Conservation (phyloP, 1,139 yeast species). For the Ogataea hybrid region DNA sequence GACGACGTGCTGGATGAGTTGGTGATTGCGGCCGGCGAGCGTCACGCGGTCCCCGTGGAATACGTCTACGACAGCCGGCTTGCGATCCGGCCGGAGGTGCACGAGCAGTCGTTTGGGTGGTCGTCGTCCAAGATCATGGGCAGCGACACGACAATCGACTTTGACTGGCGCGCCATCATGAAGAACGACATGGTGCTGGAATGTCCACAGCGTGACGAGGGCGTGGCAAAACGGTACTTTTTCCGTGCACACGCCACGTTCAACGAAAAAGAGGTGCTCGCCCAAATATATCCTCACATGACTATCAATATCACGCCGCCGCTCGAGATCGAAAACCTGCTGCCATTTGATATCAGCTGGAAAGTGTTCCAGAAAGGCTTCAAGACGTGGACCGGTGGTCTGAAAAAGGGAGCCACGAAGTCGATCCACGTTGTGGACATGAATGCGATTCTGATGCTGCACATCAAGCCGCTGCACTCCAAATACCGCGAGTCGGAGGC, state of each 20-base stretch:
- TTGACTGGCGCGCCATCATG: constrained; percentile 67
- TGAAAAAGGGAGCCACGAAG: constrained; percentile 63
- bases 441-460: constrained; percentile 53
- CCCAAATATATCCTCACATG: constrained; percentile 83
- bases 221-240: constrained; percentile 44
- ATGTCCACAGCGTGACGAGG: constrained; percentile 47
- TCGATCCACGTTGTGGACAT: constrained; percentile 82
- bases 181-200: constrained; percentile 53
- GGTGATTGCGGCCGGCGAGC: constrained; percentile 50
- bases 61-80: constrained; percentile 59
- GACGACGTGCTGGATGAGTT: constrained; percentile 32
- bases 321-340: constrained; percentile 73
- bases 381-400: constrained; percentile 65
- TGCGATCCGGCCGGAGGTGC: constrained; percentile 59
- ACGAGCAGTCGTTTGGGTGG: constrained; percentile 59
- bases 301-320: constrained; percentile 80
- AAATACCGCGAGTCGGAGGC: constrained; percentile 74
- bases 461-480: constrained; percentile 65
- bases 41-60: constrained; percentile 71
- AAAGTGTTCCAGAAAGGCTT: constrained; percentile 75
- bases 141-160: constrained; percentile 21
- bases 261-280: constrained; percentile 64
- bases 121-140: constrained; percentile 39
- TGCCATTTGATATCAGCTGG: constrained; percentile 80
- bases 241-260: constrained; percentile 74